These are phyloP conservation scores for Lachancea nothofagi DNA, from an alignment of 805 yeast species.

Conservation along the genomic window DNA sequence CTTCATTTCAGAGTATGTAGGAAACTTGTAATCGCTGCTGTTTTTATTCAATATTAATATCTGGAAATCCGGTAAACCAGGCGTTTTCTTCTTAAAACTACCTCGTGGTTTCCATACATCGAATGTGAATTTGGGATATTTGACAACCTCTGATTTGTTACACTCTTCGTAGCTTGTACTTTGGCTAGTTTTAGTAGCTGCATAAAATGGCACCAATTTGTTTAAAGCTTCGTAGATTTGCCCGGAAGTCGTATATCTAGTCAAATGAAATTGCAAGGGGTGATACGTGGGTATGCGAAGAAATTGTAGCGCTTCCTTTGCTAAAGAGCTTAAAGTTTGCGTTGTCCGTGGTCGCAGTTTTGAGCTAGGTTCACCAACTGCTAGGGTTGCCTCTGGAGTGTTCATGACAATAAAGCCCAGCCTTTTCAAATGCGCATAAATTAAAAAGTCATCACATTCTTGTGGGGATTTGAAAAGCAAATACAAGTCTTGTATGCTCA, in stretches of 20 bases:
- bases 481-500: conserved; percentile 64
- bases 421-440: conserved; percentile 69
- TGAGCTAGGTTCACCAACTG: conserved; percentile 5
- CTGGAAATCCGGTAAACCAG: conserved; percentile 72
- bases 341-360: background rate
- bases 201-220: conserved; percentile 22
- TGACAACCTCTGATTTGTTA: background rate
- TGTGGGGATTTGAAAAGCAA: conserved; percentile 39
- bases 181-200: conserved; percentile 13
- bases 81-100: conserved; percentile 60
- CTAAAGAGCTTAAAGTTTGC: background rate
- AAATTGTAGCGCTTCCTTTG: conserved; percentile 5
- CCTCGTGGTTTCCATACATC: conserved; percentile 83
- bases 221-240: conserved; percentile 31
- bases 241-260: conserved; percentile 22
- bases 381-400: conserved; percentile 11
- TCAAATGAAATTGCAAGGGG: conserved; percentile 14
- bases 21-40: conserved; percentile 36
- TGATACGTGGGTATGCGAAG: conserved; percentile 14
- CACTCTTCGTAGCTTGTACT: conserved; percentile 8
- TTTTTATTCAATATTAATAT: conserved; percentile 52
- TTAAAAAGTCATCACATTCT: conserved; percentile 52
- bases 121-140: conserved; percentile 39
- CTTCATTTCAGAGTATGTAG: conserved; percentile 41
- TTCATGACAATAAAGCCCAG: conserved; percentile 65